Evolutionary conservation across 768 basidiomycete species (phyloP), one percentile per base, ranked within the genome.

Genomic region (Dentipellis sp.): DNA sequence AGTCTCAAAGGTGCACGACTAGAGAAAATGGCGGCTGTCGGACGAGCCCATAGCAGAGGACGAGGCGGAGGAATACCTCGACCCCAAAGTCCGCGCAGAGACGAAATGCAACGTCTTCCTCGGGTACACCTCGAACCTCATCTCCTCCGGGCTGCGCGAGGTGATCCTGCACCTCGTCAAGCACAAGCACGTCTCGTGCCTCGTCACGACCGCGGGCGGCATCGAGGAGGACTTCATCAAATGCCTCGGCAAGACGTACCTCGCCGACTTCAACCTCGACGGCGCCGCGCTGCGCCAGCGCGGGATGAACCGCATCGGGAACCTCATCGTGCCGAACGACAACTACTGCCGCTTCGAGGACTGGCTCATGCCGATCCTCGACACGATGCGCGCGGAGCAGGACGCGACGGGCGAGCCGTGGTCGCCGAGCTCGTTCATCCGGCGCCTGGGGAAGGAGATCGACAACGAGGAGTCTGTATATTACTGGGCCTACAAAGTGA

Each of bases 321-420:
- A 99, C 66, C 81, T 99, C 45, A 74, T 99, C 56, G 83, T 99
- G 2, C 97, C 97, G 3, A 99, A 99, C 66, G 92, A 97, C 64
- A 98, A 98, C 67, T 99, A 99, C 71, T 98, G 97, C 83, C 88
- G 90, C 65, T 99, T 98, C 63, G 97, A 99, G 72, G 95, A 98
- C 68, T 99, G 97, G 97, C 80, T 98, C n/a, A 84, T 83, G 17
- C 97, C 97, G 2, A 90, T 97, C 55, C 79, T 99, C 42, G 88
- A 98, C 66, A 66, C 74, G 34, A 91, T 99, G 91, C 79, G 97
- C 34, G 79, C 74, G 10, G 97, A 99, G 66, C 97, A 99, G 72
- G 81, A 83, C 60, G 71, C 75, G 55, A 76, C 72, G 45, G 83
- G 84, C 29, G 67, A 70, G 55, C 78, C 86, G 54, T 98, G 97